phyloP scores from a whole-genome alignment of 208 protist genomes.

The Trichomonas gallinae region DNA sequence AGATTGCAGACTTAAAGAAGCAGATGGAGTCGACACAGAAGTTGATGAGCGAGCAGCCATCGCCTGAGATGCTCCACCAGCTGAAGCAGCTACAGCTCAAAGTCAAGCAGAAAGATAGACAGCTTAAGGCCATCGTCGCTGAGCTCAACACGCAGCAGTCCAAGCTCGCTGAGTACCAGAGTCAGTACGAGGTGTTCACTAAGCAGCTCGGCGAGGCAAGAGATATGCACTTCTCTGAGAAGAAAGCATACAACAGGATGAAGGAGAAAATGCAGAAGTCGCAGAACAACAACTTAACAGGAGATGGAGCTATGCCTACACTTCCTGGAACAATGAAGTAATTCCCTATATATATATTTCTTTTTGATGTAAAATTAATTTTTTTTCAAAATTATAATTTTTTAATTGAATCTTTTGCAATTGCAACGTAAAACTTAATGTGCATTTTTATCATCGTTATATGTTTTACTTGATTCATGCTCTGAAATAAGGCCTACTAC shows the following conservation, averaged over 20 bases:
- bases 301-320: neutral
- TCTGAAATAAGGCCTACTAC: too few relatives aligned
- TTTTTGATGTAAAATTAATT: too few relatives aligned
- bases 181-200: neutral
- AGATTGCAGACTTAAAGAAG: constrained; percentile 65
- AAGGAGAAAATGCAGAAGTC: neutral
- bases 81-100: constrained; percentile 74
- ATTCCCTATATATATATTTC: too few relatives aligned
- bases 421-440: too few relatives aligned
- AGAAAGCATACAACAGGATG: neutral
- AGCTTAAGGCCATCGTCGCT: constrained; percentile 59
- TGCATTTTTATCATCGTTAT: too few relatives aligned
- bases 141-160: constrained; percentile 49
- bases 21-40: constrained; percentile 69
- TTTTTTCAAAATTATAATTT: too few relatives aligned
- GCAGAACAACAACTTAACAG: neutral
- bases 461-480: too few relatives aligned
- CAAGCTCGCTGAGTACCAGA: neutral
- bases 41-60: constrained; percentile 70
- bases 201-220: neutral
- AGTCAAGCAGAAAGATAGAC: constrained; percentile 63
- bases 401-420: too few relatives aligned
- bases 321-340: neutral
- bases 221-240: neutral
- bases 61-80: constrained; percentile 80